A percentile compares a stretch with the other conserved stretches of the same genome.
Evolutionary conservation across 2,329 filamentous ascomycete species (phyloP).

Genomic region (Orbilia javanica): DNA sequence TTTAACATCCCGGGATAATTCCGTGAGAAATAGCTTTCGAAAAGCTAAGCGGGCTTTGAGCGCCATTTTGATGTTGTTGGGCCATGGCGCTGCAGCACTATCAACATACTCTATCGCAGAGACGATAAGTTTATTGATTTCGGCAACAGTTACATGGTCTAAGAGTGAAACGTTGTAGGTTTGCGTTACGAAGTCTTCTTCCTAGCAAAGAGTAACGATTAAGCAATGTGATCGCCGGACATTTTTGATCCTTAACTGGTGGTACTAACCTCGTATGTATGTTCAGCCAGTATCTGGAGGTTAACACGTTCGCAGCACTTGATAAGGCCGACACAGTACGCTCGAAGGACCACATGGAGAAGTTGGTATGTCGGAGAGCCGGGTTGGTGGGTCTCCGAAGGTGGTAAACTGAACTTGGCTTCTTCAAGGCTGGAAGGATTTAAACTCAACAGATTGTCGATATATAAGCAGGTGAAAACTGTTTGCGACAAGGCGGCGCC

Average conservation of each 20-base stretch:
- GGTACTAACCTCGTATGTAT: constrained; percentile 83
- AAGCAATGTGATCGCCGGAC: constrained; percentile 14
- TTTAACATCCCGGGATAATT: constrained; percentile 68
- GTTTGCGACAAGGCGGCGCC: constrained; percentile 97
- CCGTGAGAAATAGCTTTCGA: constrained; percentile 73
- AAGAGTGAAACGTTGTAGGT: constrained; percentile 86
- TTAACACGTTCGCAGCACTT: constrained; percentile 87
- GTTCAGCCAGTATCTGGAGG: constrained; percentile 80
- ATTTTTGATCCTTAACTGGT: background rate
- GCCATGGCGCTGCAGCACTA: constrained; percentile 38
- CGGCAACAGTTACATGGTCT: constrained; percentile 71
- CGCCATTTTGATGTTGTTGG: constrained; percentile 71
- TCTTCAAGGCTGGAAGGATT: constrained; percentile 74
- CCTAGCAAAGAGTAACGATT: constrained; percentile 68
- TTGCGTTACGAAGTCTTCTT: constrained; percentile 96
- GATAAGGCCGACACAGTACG: constrained; percentile 86
- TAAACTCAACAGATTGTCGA: constrained; percentile 84
- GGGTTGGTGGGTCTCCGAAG: constrained; percentile 58
- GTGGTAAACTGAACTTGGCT: constrained; percentile 71
- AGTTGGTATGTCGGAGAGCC: constrained; percentile 49
- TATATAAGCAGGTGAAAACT: constrained; percentile 89
- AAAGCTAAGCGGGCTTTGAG: constrained; percentile 76
- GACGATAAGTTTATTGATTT: constrained; percentile 65
- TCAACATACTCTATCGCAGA: constrained; percentile 55
- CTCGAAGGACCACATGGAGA: constrained; percentile 74